These are phyloP conservation scores for Acmispon strigosus DNA, from an alignment of 306 rosid genomes.

Conservation along the genomic window DNA sequence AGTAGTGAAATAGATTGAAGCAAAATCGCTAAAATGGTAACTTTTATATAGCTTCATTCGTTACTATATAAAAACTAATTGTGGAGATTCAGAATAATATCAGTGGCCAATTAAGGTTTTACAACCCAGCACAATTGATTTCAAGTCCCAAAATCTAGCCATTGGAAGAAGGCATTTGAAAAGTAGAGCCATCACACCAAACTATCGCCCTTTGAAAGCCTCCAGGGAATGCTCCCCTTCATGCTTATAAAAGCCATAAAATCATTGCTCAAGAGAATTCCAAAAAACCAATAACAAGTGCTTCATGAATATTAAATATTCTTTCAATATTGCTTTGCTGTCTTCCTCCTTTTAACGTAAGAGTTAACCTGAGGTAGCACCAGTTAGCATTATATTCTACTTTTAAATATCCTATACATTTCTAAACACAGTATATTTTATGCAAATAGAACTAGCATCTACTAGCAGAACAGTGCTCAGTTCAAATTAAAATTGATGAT, in stretches of 20 bases:
- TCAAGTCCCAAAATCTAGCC: neutral
- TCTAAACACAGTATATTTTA: neutral
- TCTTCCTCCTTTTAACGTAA: neutral
- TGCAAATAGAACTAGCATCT: neutral
- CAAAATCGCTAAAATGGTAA: neutral
- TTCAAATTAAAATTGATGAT: neutral
- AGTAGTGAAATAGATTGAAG: neutral
- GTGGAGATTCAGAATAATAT: neutral
- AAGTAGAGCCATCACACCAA: neutral
- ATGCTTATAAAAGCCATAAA: neutral
- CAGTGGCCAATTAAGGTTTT: neutral
- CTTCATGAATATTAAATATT: neutral
- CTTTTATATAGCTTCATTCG: neutral
- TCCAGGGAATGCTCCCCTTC: neutral
- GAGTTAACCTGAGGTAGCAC: neutral
- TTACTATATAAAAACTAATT: neutral
- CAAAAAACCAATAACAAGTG: neutral
- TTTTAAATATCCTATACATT: neutral
- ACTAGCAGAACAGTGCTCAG: neutral
- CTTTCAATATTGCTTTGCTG: neutral
- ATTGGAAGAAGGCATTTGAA: neutral
- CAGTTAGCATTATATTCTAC: neutral
- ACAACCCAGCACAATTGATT: neutral
- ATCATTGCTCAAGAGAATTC: neutral
- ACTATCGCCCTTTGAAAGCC: neutral